Evolutionary conservation across 805 yeast species (phyloP), one percentile per base, ranked within the genome.

Genomic region (Ascoidea tarda): DNA sequence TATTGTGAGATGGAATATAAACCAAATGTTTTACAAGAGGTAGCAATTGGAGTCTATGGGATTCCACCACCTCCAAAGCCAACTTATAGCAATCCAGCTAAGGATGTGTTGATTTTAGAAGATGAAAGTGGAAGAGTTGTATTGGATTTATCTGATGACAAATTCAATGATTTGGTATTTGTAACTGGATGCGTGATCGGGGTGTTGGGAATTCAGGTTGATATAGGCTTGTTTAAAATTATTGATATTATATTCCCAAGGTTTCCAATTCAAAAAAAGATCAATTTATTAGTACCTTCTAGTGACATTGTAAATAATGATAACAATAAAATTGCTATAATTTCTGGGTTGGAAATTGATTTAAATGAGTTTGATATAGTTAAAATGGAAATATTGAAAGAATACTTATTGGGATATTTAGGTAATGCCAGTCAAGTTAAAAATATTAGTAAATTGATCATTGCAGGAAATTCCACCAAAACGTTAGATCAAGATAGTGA

Each of bases 121-220:
- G 99, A 93, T 66, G 96, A 89, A 61, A 81, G 89, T 52, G 99
- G 99, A 3, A 72, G 99, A 50, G 82, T 95, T 5, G 64, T 79
- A 38, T 67, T 93, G 28, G 81, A 78, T 50, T 38, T 38, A 10
- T 78, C 78, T 48, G 90, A 88, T 32, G 74, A 76, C 16, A 65
- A 82, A 38, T 73, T 85, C 47, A 69, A 71, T 50, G 62, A 65
- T 6, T 71, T 77, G 16, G 75, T 83, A 2, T 70, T 91, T 32
- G 95, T 90, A 0, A 93, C 97, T 0, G 99, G 99, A 4, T 76
- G 81, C n/a, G 83, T 90, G 0, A 79, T 89, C 6, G 98, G 91
- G 0, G 76, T 89, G 0, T 64, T 89, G 8, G 99, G 99, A 0
- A 81, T 87, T 69, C 96, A 90, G 63, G 74, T 84, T 6, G 80